phyloP scores from a whole-genome alignment of 192 early-diverging fungal genomes.

The Backusella psychrophila region DNA sequence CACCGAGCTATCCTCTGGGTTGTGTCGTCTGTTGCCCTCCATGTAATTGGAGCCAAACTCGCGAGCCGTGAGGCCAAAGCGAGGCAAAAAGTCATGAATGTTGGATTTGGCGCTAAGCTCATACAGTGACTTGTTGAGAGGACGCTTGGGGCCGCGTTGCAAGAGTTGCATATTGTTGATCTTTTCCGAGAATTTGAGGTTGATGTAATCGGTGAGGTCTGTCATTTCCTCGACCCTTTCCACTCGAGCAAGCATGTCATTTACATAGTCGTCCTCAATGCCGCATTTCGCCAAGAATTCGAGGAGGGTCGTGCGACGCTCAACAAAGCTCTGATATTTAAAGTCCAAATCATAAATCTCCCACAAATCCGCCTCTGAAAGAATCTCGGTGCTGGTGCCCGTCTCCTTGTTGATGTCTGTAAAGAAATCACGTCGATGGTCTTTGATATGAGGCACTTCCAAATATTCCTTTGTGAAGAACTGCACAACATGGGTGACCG shows the following conservation, averaged over 20 bases:
- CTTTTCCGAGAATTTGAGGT: conserved; percentile 48
- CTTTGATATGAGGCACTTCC: conserved; percentile 91
- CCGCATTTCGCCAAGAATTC: conserved; percentile 48
- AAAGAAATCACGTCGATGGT: conserved; percentile 86
- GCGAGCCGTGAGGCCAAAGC: conserved; percentile 53
- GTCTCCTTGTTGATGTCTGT: conserved; percentile 42
- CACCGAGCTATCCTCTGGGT: conserved; percentile 56
- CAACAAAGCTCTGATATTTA: conserved; percentile 69
- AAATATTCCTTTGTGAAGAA: conserved; percentile 74
- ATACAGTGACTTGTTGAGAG: conserved; percentile 33
- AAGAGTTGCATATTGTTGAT: conserved; percentile 33
- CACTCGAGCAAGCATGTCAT: conserved; percentile 47
- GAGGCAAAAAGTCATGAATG: conserved; percentile 16
- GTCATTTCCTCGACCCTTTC: conserved; percentile 59
- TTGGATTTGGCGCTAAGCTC: conserved; percentile 27
- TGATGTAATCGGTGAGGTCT: conserved; percentile 64
- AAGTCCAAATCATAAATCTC: conserved; percentile 82
- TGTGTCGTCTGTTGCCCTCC: conserved; percentile 52
- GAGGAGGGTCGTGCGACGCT: conserved; percentile 53
- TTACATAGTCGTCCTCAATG: conserved; percentile 47
- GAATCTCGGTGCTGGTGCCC: conserved; percentile 48
- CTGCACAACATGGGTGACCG: conserved; percentile 53
- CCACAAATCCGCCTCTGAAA: conserved; percentile 80
- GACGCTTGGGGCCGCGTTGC: conserved; percentile 37
- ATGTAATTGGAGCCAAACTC: conserved; percentile 62